Base-by-base conservation (phyloP, 1,284 basidiomycete species). In the Termitomyces sp. region DNA sequence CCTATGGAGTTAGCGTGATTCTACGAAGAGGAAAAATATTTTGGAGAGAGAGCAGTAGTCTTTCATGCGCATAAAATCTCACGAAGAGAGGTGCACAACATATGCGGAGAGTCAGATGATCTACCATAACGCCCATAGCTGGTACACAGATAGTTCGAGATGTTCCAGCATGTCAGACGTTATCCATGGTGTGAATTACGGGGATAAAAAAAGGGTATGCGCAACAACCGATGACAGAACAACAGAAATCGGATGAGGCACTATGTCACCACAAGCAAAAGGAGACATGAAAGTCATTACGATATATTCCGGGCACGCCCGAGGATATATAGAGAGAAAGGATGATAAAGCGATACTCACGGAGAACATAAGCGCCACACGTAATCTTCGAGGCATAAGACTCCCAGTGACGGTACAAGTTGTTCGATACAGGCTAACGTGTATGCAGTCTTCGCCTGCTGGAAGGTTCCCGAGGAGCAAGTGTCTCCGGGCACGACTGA, bases 371-470 rank as follows among this genome's bases (percentile, higher is more conserved):
- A 61, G 1, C 75, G 75, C 54, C 84, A 77, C 13, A 86, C 78
- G 49, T 70, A 64, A 5, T 75, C 66, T 59, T 74, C 72, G 44
- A 87, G 73, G 46, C 68, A 75, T 10, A 69, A 65, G 10, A 74
- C 71, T 45, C 68, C 72, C 9, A 89, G 67, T 3, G 78, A 73
- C 1, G 83, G 78, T 1, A 88, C 70, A 9, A 90, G 74, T 60
- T 90, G 88, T 59, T 90, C 87, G 19, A 86, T 76, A 53, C 79
- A 80, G 2, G 82, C 81, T 31, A 90, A 69, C 1, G 75, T 72
- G 61, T 82, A 88, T 0, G 84, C 79, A 51, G 74, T 78, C 62
- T 84, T 83, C 2, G 81, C 76, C 46, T 73, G 72, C 14, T 62
- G 64, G 14, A 67, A 63, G 28, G 58, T 56, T 11, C 53, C 59